phyloP scores from a whole-genome alignment of 2,329 filamentous ascomycete genomes.

The Verticillium nubilum region DNA sequence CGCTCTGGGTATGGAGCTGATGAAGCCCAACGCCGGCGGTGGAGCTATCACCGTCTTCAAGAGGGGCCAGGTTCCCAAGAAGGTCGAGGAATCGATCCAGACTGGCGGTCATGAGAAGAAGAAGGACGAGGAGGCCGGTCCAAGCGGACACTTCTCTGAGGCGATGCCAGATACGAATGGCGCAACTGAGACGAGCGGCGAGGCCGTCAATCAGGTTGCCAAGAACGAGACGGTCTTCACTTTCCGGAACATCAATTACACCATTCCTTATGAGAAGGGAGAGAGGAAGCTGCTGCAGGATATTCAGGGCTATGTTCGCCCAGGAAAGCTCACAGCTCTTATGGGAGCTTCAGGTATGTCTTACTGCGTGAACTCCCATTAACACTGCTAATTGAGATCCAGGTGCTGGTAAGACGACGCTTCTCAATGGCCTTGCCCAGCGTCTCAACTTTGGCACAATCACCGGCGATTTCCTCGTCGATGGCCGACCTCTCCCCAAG shows the following conservation, averaged over 20 bases:
- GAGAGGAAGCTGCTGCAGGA: constrained; percentile 66
- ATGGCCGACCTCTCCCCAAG: constrained; percentile 63
- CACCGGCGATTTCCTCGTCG: constrained; percentile 72
- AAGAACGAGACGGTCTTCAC: constrained; percentile 58
- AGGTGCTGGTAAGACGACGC: constrained; percentile 64
- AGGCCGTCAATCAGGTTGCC: constrained; percentile 41
- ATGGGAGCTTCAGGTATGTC: constrained; percentile 54
- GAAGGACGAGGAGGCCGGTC: constrained; percentile 43
- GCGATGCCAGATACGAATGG: constrained; percentile 42
- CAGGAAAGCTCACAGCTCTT: constrained; percentile 72
- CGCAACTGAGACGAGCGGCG: constrained; percentile 17
- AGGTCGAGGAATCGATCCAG: constrained; percentile 51
- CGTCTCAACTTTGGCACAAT: constrained; percentile 74
- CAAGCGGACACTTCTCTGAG: constrained; percentile 44
- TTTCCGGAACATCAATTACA: constrained; percentile 45
- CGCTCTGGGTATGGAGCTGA: constrained; percentile 23
- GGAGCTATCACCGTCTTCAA: constrained; percentile 58
- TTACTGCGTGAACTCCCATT: not conserved
- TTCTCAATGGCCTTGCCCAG: constrained; percentile 68
- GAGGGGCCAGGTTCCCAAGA: constrained; percentile 55
- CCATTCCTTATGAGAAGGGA: constrained; percentile 51
- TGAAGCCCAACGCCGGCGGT: constrained; percentile 55
- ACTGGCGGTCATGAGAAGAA: constrained; percentile 38
- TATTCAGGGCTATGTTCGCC: constrained; percentile 79
- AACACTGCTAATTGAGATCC: constrained; percentile 14